Evolutionary conservation across 306 rosid genomes (phyloP), one percentile per base, ranked within the genome.

Genomic region (Carpinus viminea): DNA sequence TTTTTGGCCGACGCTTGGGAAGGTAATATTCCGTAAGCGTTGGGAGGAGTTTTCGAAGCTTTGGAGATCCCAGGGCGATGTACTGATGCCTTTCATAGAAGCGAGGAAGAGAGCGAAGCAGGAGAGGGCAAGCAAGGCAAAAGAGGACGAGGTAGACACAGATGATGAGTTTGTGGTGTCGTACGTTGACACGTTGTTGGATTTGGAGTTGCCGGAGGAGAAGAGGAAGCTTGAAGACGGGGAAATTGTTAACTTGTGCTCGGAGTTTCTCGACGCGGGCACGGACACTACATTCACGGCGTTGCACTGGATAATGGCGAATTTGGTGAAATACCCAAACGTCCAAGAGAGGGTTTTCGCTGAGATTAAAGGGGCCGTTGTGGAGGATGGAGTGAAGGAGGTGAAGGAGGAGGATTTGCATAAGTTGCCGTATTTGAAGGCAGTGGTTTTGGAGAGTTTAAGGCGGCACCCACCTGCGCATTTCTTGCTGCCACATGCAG

Each of bases 41-140:
- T 65, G 70, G 52, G 52, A 11, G 52, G 15, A 9, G 52, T 48
- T 48, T 2, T 48, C 15, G 13, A 2, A 80, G 26, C 64, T 77
- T 1, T 13, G 77, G 11, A 83, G 36, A 70, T 79, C 83, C 2
- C 85, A 26, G 36, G 71, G 74, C 17, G 75, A 56, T 9, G 74
- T 77, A 47, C 47, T 80, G 73, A 50, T 80, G 68, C 89, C 87
- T 48, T 28, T 70, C 21, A 83, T 86, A 43, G 53, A 80, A 10
- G 87, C 85, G n/a, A 18, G 87, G 73, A 80, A 70, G 70, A 86
- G 77, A 72, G 24, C 12, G 10, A 86, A 83, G 80, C 60, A 70
- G 74, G 89, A 74, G 50, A 80, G 66, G 74, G 1, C 9, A n/a
- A 59, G 52, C 16, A 74, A 62, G 20, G 46, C 13, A 0, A 18